phyloP scores from a whole-genome alignment of 1,284 basidiomycete genomes.

The Ustilago cynodontis region DNA sequence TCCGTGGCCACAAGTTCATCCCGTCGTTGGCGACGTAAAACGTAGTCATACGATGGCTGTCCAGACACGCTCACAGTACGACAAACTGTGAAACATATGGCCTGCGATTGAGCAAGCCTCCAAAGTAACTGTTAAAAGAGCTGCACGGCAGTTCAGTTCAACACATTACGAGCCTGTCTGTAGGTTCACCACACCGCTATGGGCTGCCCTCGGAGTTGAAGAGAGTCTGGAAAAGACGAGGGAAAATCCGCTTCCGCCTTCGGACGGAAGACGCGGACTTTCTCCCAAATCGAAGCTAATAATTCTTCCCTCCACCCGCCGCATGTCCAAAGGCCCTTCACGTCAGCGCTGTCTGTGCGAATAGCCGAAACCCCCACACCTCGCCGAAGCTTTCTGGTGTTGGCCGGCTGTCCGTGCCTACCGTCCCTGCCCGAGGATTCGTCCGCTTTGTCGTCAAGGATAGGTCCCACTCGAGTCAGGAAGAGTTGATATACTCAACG shows the following conservation, averaged over 20 bases:
- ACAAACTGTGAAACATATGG: no score
- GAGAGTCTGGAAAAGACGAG: slow-evolving; percentile 2
- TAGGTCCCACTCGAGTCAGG: no score
- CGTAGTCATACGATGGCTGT: background rate
- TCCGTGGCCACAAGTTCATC: no score
- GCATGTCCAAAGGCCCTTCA: background rate
- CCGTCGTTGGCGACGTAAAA: background rate
- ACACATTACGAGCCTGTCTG: no score
- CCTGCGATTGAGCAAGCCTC: no score
- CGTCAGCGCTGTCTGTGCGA: slow-evolving; percentile 1
- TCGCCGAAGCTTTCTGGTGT: background rate
- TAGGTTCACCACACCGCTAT: no score
- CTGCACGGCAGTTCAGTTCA: no score
- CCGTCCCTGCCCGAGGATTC: slow-evolving; percentile 6
- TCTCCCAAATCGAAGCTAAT: background rate
- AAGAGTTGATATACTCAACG: slow-evolving; percentile 6
- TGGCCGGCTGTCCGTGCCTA: slow-evolving; percentile 4
- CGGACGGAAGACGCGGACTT: slow-evolving; percentile 45
- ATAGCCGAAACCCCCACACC: slow-evolving; percentile 9
- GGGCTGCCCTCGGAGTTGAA: no score
- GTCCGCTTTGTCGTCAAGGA: no score
- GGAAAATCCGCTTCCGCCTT: background rate
- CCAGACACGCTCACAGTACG: no score
- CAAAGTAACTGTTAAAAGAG: no score
- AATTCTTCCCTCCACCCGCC: slow-evolving; percentile 2